phyloP scores from a whole-genome alignment of 495 filamentous ascomycete genomes.

The Penicillium mononematosum region DNA sequence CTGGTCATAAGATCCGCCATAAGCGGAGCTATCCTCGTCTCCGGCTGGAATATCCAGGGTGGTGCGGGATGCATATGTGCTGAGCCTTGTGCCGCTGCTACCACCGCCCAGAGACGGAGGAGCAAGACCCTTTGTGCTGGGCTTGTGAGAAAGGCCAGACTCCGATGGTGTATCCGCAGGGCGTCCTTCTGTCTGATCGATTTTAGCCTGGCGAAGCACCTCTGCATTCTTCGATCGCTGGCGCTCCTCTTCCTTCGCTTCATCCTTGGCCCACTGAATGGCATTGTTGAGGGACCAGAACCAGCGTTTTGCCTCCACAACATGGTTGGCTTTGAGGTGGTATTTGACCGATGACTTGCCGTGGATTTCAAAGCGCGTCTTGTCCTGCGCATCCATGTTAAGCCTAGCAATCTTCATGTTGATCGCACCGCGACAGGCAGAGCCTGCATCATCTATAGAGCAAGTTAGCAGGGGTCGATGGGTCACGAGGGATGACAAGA shows the following conservation, averaged over 20 bases:
- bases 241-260: conserved; percentile 83
- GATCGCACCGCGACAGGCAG: conserved; percentile 89
- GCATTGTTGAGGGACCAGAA: conserved; percentile 99
- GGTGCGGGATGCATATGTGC: conserved; percentile 48
- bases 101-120: conserved; percentile 36
- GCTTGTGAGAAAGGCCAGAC: conserved; percentile 31
- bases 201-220: conserved; percentile 70
- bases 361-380: conserved; percentile 93
- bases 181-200: conserved; percentile 54
- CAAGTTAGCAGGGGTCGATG: conserved; percentile 7
- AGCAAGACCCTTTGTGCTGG: conserved; percentile 41
- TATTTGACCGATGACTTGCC: conserved; percentile 99
- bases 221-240: conserved; percentile 72
- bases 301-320: conserved; percentile 62
- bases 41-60: conserved; percentile 45
- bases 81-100: conserved; percentile 42
- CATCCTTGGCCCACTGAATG: conserved; percentile 97
- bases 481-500: neutral
- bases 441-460: conserved; percentile 63
- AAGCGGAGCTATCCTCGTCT: conserved; percentile 57
- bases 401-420: conserved; percentile 96
- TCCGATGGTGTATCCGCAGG: conserved; percentile 33
- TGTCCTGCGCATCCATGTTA: conserved; percentile 94
- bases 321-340: conserved; percentile 92
- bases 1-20: conserved; percentile 56